A percentile compares a stretch with the other conserved stretches of the same genome.
Evolutionary conservation across 2,329 filamentous ascomycete species (phyloP).

Genomic region (Zasmidium angulare): DNA sequence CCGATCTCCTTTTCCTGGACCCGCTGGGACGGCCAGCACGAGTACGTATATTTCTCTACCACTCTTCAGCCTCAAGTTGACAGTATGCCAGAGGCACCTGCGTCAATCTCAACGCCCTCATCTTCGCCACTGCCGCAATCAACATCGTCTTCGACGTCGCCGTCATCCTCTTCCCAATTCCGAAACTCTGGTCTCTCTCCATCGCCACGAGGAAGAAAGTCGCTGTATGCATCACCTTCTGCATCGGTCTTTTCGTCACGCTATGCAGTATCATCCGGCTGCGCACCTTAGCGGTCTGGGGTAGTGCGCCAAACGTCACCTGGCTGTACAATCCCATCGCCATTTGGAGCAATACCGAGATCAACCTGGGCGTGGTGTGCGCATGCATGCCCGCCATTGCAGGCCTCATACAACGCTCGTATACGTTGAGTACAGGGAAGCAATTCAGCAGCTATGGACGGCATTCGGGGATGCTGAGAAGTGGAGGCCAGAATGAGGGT

Average conservation of each 20-base stretch:
- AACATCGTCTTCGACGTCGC: conserved; percentile 25
- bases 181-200: conserved; percentile 14
- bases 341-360: conserved; percentile 23
- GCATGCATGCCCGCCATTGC: conserved; percentile 26
- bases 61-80: neutral
- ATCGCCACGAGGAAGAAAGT: conserved; percentile 23
- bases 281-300: conserved; percentile 16
- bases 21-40: conserved; percentile 15
- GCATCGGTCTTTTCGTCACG: conserved; percentile 25
- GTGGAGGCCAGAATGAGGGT: conserved; percentile 6
- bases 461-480: conserved; percentile 7
- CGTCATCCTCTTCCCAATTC: conserved; percentile 26
- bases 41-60: neutral
- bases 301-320: conserved; percentile 17
- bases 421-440: conserved; percentile 13
- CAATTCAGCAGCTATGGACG: conserved; percentile 15
- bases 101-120: conserved; percentile 20
- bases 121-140: conserved; percentile 18
- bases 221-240: conserved; percentile 23
- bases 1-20: conserved; percentile 17
- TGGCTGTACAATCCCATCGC: conserved; percentile 24
- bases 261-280: conserved; percentile 24
- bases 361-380: conserved; percentile 25
- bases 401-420: conserved; percentile 18
- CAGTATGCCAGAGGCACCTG: conserved; percentile 16